Conservation (phyloP, 2,329 filamentous ascomycete species). For the Madurella mycetomatis region DNA sequence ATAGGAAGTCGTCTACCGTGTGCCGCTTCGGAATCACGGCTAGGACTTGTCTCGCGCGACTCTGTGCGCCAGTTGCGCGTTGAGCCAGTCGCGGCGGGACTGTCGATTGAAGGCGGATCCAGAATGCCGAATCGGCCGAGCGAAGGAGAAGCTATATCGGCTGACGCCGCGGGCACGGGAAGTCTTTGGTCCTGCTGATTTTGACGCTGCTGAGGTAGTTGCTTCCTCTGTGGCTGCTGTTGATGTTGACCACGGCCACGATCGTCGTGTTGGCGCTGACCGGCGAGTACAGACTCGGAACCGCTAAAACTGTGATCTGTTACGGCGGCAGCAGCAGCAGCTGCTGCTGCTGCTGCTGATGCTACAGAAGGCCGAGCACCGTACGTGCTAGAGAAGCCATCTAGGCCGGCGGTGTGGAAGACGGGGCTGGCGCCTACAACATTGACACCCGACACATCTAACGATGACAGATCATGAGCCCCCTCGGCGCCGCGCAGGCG, state of each 20-base stretch:
- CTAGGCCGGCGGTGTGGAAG: neutral
- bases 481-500: neutral
- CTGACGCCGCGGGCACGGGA: neutral
- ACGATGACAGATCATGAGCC: neutral
- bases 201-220: constrained; percentile 1
- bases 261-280: no score
- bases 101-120: neutral
- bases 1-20: constrained; percentile 35
- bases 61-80: neutral
- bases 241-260: no score
- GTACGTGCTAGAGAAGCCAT: neutral
- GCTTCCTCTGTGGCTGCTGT: neutral
- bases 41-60: neutral
- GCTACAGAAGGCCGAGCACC: neutral
- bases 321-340: neutral
- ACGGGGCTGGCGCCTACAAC: neutral
- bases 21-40: neutral
- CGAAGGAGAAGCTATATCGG: neutral
- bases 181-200: neutral
- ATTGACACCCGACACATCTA: no score
- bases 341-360: neutral
- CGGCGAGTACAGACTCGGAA: no score
- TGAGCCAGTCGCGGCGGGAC: no score
- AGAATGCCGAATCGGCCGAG: neutral
- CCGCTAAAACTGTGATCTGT: no score